A percentile compares a stretch with the other conserved stretches of the same genome.
These are phyloP conservation scores for Coniochaeta sp. DNA, from an alignment of 2,329 filamentous ascomycete species.

Conservation along the genomic window DNA sequence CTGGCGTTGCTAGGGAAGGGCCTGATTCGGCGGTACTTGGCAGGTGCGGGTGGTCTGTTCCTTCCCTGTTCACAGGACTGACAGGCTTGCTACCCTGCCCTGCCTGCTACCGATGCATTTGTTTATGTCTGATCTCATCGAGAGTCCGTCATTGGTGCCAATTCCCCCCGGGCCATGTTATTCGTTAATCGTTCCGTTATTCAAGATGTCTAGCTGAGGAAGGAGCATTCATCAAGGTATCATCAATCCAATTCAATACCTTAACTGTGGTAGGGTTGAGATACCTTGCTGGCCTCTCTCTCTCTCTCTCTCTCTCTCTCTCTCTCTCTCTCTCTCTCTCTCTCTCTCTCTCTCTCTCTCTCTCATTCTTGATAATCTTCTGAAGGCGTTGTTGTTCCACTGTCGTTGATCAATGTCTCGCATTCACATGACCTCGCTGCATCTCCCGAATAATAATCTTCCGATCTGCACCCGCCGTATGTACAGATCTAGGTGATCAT, in stretches of 20 bases:
- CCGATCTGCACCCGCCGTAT: background rate
- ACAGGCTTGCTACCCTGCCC: no score
- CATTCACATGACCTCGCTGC: background rate
- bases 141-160: background rate
- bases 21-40: background rate
- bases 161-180: background rate
- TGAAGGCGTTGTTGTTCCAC: no score
- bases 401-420: background rate
- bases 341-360: no score
- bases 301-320: no score
- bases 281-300: no score
- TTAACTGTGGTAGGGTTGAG: no score
- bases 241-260: no score
- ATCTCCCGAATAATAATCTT: background rate
- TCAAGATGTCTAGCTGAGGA: background rate
- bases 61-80: background rate
- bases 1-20: background rate
- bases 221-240: no score
- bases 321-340: no score
- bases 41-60: background rate
- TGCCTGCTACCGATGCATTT: background rate
- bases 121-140: conserved; percentile 1
- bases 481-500: background rate
- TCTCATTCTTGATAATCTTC: no score
- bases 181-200: background rate